phyloP scores from a whole-genome alignment of 2,329 filamentous ascomycete genomes.

The Penicillium sp. region DNA sequence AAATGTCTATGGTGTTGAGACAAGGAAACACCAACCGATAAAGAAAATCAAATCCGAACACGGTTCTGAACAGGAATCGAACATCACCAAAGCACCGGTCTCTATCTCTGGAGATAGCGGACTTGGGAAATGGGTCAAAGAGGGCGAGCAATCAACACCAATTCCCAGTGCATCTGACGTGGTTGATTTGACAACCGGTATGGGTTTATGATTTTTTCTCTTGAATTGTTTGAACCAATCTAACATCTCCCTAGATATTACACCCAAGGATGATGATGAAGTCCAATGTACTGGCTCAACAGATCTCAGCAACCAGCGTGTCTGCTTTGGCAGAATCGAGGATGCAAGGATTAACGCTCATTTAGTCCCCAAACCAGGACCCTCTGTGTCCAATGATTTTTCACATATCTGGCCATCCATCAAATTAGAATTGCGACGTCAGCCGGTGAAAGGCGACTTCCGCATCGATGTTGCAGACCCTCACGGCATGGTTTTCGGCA shows the following conservation, averaged over 20 bases:
- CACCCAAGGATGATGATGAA: slow-evolving; percentile 36
- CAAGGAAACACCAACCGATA: slow-evolving; percentile 59
- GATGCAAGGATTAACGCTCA: slow-evolving; percentile 65
- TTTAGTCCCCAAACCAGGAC: slow-evolving; percentile 66
- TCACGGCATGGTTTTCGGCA: slow-evolving; percentile 69
- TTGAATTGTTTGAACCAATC: slow-evolving; percentile 2
- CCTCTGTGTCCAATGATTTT: slow-evolving; percentile 56
- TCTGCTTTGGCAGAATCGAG: slow-evolving; percentile 78
- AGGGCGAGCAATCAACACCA: slow-evolving; percentile 44
- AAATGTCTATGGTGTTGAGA: slow-evolving; percentile 70
- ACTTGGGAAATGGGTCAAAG: slow-evolving; percentile 65
- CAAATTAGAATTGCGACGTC: slow-evolving; percentile 67
- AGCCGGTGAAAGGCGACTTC: slow-evolving; percentile 53
- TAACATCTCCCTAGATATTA: slow-evolving; percentile 25
- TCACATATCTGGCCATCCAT: slow-evolving; percentile 66
- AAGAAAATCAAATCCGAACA: slow-evolving; percentile 63
- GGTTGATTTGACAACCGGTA: slow-evolving; percentile 49
- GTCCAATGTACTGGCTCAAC: slow-evolving; percentile 51
- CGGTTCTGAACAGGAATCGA: slow-evolving; percentile 47
- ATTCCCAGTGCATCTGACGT: slow-evolving; percentile 52
- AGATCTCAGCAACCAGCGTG: slow-evolving; percentile 65
- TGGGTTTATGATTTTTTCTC: not conserved
- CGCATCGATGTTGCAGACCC: slow-evolving; percentile 72
- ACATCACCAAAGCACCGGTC: slow-evolving; percentile 45
- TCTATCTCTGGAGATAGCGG: slow-evolving; percentile 53